Percentiles rank a stretch among this genome's conserved stretches.
These are phyloP conservation scores for Gynandropsis gynandra DNA, from an alignment of 345 rosid genomes.

Conservation along the genomic window DNA sequence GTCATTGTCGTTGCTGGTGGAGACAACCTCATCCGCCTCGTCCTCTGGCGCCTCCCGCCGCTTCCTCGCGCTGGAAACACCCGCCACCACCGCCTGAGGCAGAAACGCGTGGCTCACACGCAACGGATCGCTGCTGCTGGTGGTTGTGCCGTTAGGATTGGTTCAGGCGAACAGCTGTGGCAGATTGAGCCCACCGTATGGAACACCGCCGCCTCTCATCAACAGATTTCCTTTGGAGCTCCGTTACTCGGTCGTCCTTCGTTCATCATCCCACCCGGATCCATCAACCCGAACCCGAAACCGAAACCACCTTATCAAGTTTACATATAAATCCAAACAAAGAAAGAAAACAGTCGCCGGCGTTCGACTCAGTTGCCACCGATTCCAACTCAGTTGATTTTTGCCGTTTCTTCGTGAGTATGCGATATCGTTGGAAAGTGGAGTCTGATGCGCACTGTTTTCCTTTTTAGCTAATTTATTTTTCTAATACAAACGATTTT, in stretches of 20 bases:
- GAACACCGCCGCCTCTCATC: slow-evolving; percentile 21
- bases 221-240: slow-evolving; percentile 24
- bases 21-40: slow-evolving; percentile 39
- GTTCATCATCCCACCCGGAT: slow-evolving; percentile 61
- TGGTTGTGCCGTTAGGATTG: slow-evolving; percentile 19
- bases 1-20: slow-evolving; percentile 43
- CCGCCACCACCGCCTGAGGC: slow-evolving; percentile 19
- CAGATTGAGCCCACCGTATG: slow-evolving; percentile 26
- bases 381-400: slow-evolving; percentile 1
- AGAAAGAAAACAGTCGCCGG: slow-evolving; percentile 4
- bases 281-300: slow-evolving; percentile 57
- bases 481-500: slow-evolving; percentile 8
- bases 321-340: not conserved
- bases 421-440: slow-evolving; percentile 44
- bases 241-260: slow-evolving; percentile 41
- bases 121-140: slow-evolving; percentile 26
- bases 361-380: slow-evolving; percentile 17
- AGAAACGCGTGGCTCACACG: slow-evolving; percentile 31
- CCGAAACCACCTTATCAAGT: not conserved
- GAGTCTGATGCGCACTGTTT: slow-evolving; percentile 38
- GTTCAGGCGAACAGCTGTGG: slow-evolving; percentile 28
- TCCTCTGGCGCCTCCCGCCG: slow-evolving; percentile 36
- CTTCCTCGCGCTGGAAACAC: slow-evolving; percentile 36
- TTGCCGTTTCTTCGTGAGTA: slow-evolving; percentile 13
- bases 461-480: slow-evolving; percentile 7